Base-by-base conservation (phyloP, 2,329 filamentous ascomycete genomes). In the Tolypocladium pustulatum region DNA sequence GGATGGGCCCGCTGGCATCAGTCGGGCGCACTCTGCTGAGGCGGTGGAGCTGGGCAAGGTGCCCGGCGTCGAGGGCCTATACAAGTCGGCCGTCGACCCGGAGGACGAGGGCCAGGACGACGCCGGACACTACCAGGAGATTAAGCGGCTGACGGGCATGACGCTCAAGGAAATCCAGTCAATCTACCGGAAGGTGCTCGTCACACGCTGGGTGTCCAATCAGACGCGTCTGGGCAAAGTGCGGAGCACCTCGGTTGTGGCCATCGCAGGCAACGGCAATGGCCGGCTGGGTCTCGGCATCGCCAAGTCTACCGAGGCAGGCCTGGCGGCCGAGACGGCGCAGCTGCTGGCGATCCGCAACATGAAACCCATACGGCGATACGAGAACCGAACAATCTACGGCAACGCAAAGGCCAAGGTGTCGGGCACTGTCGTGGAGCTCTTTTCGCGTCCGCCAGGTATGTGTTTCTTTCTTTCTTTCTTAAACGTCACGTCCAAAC, bases 181-280 rank as follows among this genome's bases (percentile, higher is more conserved):
- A 6, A 70, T 96, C 60, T 78, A 82, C 59, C 76, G 83, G 63
- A 96, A 95, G 80, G 79, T 81, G 54, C 76, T 99, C 54, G 88
- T 96, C 54, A 69, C 70, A 5, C 89, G 93, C 68, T 74, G 75
- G 46, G 94, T 99, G 60, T 79, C 84, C 64, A 97, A 99, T 76
- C 93, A 97, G 81, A 97, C 94, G 27, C 89, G 93, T 78, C 85
- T 99, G 75, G 94, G 94, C 71, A 99, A 97, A 81, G 87, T 99
- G 60, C 81, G 82, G 65, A 90, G 87, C 72, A 67, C 81, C 46
- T 95, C 93, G 67, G 80, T 85, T 66, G 76, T 97, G 61, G 86
- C 86, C 46, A 86, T 97, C 65, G 92, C 91, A 7, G 94, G 94
- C 57, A 96, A 97, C 74, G 82, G 85, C 60, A 83, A 94, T 64